Conservation (phyloP, 805 yeast species). For the Blastobotrys mokoenaii region DNA sequence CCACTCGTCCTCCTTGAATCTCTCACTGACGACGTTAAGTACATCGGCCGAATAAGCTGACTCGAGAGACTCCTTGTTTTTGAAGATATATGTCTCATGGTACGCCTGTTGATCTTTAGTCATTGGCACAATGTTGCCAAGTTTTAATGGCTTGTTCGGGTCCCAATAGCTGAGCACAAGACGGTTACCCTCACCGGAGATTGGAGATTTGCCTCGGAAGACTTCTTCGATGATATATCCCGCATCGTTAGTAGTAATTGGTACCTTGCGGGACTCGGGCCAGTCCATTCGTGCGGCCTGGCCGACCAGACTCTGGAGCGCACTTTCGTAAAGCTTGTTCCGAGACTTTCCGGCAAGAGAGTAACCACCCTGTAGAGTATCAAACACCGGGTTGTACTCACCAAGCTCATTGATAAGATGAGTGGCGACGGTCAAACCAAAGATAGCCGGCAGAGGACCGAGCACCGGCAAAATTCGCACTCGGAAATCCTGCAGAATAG, state of each 20-base stretch:
- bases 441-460: slow-evolving; percentile 95
- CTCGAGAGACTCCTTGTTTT: slow-evolving; percentile 47
- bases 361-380: slow-evolving; percentile 54
- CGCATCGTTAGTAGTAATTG: slow-evolving; percentile 57
- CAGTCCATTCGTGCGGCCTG: slow-evolving; percentile 77
- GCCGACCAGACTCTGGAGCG: slow-evolving; percentile 75
- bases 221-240: slow-evolving; percentile 85
- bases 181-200: slow-evolving; percentile 74
- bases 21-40: slow-evolving; percentile 45
- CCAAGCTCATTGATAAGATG: slow-evolving; percentile 69
- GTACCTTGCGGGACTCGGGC: slow-evolving; percentile 59
- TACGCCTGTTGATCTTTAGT: slow-evolving; percentile 76
- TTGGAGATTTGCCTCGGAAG: slow-evolving; percentile 84
- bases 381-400: slow-evolving; percentile 46
- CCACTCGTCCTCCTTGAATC: slow-evolving; percentile 69
- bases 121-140: slow-evolving; percentile 79
- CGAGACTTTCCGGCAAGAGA: slow-evolving; percentile 78
- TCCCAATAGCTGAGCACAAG: slow-evolving; percentile 82
- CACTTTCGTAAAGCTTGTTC: slow-evolving; percentile 73
- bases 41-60: slow-evolving; percentile 60
- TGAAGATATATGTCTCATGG: slow-evolving; percentile 71
- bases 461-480: slow-evolving; percentile 92
- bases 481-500: slow-evolving; percentile 82
- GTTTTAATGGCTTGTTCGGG: slow-evolving; percentile 48
- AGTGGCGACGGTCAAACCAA: slow-evolving; percentile 85